Evolutionary conservation across 805 yeast genomes (phyloP), one percentile per base, ranked within the genome.

Genomic region (Henningerozyma blattae): DNA sequence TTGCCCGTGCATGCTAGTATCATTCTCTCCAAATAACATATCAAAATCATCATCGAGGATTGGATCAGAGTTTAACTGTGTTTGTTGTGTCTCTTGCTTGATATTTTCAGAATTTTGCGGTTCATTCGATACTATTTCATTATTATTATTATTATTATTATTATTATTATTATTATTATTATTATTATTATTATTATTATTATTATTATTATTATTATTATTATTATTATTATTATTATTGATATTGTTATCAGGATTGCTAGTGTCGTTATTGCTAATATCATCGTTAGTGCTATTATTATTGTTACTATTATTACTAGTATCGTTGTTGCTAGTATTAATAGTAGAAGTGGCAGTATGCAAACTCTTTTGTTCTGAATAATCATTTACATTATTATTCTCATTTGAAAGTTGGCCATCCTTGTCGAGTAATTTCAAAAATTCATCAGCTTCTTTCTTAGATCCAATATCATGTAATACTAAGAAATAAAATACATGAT

Each of bases 1-100:
- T n/a, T 40, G 42, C 1, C 45, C 48, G n/a, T 50, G 51, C 1
- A 42, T 32, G 30, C 52, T 52, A 1, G 49, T 46, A 24, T 54
- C 59, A 30, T 44, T 48, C 33, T 56, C 61, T 13, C 61, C 61
- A 34, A 56, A 56, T 3, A 56, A 37, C 55, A 56, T 51, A 35
- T 53, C 58, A 31, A 56, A 49, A 39, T 56, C 61, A 35, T 56
- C 58, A 36, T 56, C 59, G 22, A 24, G n/a, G 7, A 24, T 24
- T 8, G 27, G n/a, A 24, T 24, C 27, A n/a, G n/a, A n/a, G n/a
- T n/a, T n/a, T n/a, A n/a, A n/a, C n/a, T 41, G 41, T 16, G 40
- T n/a, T 4, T 36, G 15, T 34, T 37, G 42, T 30, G 28, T 28
- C 25, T 48, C 48, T 4, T 40, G 31, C 20, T 39, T 44, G 9